These are phyloP conservation scores for Cicer pinnatifidum DNA, from an alignment of 306 rosid species.

Conservation along the genomic window DNA sequence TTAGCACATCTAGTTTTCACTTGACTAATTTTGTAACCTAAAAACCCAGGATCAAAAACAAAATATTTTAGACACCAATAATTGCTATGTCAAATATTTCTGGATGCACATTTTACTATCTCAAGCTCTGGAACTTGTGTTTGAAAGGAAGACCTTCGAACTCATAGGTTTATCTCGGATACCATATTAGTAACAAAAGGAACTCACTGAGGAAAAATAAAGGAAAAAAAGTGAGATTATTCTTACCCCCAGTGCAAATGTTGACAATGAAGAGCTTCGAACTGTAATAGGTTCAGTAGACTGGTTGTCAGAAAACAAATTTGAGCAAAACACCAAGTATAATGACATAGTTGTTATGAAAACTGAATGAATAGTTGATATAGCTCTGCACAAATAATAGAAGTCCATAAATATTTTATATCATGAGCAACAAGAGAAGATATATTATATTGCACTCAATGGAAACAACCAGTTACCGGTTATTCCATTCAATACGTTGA, in stretches of 20 bases:
- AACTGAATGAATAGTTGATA: conserved; percentile 83
- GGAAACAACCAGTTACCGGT: conserved; percentile 58
- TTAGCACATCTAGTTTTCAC: conserved; percentile 14
- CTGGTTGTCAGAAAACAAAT: conserved; percentile 63
- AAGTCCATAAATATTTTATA: conserved; percentile 25
- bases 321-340: conserved; percentile 77
- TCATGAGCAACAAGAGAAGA: conserved; percentile 4
- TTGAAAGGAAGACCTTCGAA: not conserved
- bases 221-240: not conserved
- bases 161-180: not conserved
- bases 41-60: conserved; percentile 6
- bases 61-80: conserved; percentile 27
- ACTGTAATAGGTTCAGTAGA: conserved; percentile 53
- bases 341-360: conserved; percentile 72
- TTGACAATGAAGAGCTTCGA: conserved; percentile 65
- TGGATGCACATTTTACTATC: conserved; percentile 4
- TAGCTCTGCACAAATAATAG: conserved; percentile 60
- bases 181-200: conserved; percentile 13
- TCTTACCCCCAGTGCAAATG: conserved; percentile 77
- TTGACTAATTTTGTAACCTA: not conserved
- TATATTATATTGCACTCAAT: conserved; percentile 9
- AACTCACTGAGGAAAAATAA: conserved; percentile 9
- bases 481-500: conserved; percentile 84
- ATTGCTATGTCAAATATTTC: not conserved
- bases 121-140: not conserved